Evolutionary conservation across 768 basidiomycete genomes (phyloP).

Genomic region (Pleurotus sapidus): DNA sequence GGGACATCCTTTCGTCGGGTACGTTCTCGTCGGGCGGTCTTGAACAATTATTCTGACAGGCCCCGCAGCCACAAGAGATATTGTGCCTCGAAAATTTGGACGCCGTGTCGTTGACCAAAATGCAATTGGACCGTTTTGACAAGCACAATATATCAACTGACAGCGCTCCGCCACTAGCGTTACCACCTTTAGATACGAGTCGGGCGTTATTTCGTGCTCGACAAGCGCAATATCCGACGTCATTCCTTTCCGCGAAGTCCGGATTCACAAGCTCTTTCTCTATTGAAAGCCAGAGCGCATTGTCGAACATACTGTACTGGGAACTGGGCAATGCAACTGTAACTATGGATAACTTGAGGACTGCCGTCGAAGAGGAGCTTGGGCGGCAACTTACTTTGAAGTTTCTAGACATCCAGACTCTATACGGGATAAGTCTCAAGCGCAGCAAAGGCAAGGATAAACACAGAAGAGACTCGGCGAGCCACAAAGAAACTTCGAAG

Average conservation of each 20-base stretch:
- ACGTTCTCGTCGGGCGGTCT: constrained; percentile 14
- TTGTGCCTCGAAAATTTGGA: constrained; percentile 37
- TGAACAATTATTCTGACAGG: constrained; percentile 22
- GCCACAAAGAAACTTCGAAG: constrained; percentile 2
- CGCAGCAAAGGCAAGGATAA: background rate
- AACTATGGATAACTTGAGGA: constrained; percentile 38
- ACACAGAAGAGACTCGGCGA: background rate
- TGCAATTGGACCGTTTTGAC: constrained; percentile 32
- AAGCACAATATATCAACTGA: background rate
- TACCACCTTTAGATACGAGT: constrained; percentile 18
- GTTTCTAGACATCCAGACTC: constrained; percentile 19
- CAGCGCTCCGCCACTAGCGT: constrained; percentile 9
- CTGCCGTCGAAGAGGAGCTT: constrained; percentile 30
- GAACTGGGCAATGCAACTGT: constrained; percentile 28
- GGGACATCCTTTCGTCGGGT: constrained; percentile 42
- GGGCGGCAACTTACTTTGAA: constrained; percentile 24
- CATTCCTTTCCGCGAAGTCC: constrained; percentile 23
- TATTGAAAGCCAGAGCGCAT: constrained; percentile 28
- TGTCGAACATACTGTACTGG: constrained; percentile 28
- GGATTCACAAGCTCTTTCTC: constrained; percentile 36
- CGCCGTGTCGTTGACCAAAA: constrained; percentile 38
- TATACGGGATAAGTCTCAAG: constrained; percentile 12
- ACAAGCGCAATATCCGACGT: constrained; percentile 37
- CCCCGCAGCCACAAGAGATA: constrained; percentile 31
- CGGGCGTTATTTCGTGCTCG: constrained; percentile 29